phyloP scores from a whole-genome alignment of 306 rosid species.

The Medicago ruthenica region DNA sequence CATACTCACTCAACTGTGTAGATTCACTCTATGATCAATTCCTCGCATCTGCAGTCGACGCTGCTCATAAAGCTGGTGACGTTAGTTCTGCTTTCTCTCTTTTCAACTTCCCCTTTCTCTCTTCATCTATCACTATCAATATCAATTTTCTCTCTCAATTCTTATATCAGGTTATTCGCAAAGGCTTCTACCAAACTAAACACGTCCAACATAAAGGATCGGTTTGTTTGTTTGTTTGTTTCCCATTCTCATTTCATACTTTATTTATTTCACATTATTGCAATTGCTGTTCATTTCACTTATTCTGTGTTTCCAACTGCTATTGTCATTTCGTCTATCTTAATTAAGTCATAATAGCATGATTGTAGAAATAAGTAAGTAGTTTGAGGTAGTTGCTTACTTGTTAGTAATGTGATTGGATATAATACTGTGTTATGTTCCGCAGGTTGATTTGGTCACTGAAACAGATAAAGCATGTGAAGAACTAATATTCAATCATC shows the following conservation, averaged over 20 bases:
- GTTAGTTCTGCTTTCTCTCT: conserved; percentile 44
- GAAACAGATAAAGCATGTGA: conserved; percentile 99
- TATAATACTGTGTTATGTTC: conserved; percentile 35
- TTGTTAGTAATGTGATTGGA: background rate
- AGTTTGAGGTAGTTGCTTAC: background rate
- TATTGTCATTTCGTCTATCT: too few relatives aligned
- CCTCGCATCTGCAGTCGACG: conserved; percentile 80
- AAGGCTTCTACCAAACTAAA: conserved; percentile 78
- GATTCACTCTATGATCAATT: conserved; percentile 65
- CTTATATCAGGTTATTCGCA: conserved; percentile 67
- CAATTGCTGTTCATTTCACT: background rate
- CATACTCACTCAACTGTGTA: conserved; percentile 31
- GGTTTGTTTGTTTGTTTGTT: conserved; percentile 73
- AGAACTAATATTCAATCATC: conserved; percentile 83
- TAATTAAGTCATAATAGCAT: too few relatives aligned
- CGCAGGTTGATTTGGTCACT: conserved; percentile 95
- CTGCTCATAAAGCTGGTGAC: conserved; percentile 86
- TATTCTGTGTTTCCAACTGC: too few relatives aligned
- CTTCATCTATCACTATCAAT: background rate
- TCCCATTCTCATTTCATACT: background rate
- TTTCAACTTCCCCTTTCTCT: background rate
- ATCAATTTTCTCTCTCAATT: background rate
- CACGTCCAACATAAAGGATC: conserved; percentile 85
- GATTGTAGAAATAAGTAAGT: conserved; percentile 6
- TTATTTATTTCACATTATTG: background rate